Evolutionary conservation across 164 flowering plant species (phyloP).

Genomic region (Buxus sempervirens): DNA sequence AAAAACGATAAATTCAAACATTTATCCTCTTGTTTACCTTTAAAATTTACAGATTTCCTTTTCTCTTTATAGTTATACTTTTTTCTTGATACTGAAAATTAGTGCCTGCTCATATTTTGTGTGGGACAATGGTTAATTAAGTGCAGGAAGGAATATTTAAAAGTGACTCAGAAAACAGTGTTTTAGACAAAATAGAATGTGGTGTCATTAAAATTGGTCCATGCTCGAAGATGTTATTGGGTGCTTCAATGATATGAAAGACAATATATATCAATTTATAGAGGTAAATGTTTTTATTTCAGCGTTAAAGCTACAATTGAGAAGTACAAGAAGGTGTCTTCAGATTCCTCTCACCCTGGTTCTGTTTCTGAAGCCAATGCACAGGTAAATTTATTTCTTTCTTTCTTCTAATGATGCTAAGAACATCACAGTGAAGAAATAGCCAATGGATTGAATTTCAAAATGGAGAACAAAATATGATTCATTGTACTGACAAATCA

Average conservation of each 20-base stretch:
- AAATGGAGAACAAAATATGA: neutral
- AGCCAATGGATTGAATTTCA: neutral
- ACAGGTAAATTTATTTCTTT: constrained; percentile 46
- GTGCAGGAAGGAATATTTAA: no score
- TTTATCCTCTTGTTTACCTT: no score
- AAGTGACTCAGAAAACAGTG: no score
- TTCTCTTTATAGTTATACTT: no score
- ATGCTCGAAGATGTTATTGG: neutral
- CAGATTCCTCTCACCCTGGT: constrained; percentile 56
- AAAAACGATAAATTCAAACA: no score
- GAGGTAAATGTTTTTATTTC: constrained; percentile 7
- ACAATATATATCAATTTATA: neutral
- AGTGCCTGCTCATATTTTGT: no score
- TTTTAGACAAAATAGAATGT: no score
- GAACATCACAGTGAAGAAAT: neutral
- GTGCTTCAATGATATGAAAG: neutral
- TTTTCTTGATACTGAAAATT: no score
- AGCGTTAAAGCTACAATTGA: constrained; percentile 86
- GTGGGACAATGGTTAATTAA: no score
- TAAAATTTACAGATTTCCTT: no score
- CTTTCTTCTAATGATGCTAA: neutral
- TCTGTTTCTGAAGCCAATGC: constrained; percentile 68
- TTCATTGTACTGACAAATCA: neutral
- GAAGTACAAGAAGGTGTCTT: constrained; percentile 80
- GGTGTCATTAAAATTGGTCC: no score